Evolutionary conservation across 169 alveolate species (phyloP).

Genomic region (Plasmodium knowlesi): DNA sequence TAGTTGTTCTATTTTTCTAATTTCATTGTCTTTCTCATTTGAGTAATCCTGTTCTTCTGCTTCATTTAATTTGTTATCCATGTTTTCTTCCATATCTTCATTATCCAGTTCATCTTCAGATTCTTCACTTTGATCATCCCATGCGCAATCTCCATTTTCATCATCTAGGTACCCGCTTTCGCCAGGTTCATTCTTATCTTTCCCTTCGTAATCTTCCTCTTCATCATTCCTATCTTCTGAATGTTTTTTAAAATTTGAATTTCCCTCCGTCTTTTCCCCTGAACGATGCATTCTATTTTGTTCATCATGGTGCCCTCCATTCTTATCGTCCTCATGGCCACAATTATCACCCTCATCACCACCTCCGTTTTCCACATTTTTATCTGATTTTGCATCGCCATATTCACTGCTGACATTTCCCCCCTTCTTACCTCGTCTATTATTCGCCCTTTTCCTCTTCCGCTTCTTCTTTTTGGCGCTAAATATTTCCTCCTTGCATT

Average conservation of each 20-base stretch:
- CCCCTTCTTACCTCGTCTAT: neutral
- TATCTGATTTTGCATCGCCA: constrained; percentile 18
- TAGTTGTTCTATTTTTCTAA: neutral
- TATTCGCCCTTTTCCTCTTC: constrained; percentile 8
- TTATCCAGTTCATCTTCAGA: constrained; percentile 26
- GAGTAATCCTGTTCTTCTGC: neutral
- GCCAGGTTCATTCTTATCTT: neutral
- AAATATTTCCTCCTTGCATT: constrained; percentile 92
- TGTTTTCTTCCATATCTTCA: neutral
- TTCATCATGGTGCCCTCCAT: neutral
- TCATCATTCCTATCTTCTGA: neutral
- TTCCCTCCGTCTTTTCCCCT: neutral
- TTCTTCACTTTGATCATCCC: constrained; percentile 14
- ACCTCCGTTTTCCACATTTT: constrained; percentile 9
- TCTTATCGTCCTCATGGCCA: neutral
- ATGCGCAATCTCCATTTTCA: neutral
- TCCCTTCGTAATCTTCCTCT: neutral
- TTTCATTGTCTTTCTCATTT: neutral
- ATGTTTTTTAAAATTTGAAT: neutral
- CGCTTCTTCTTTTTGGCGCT: constrained; percentile 79
- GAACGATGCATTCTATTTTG: neutral
- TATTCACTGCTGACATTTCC: neutral
- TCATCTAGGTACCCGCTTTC: constrained; percentile 6
- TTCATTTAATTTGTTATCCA: neutral
- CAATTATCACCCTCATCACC: neutral